A percentile compares a stretch with the other conserved stretches of the same genome.
Evolutionary conservation across 345 rosid genomes (phyloP).

Genomic region (Litchi chinensis): DNA sequence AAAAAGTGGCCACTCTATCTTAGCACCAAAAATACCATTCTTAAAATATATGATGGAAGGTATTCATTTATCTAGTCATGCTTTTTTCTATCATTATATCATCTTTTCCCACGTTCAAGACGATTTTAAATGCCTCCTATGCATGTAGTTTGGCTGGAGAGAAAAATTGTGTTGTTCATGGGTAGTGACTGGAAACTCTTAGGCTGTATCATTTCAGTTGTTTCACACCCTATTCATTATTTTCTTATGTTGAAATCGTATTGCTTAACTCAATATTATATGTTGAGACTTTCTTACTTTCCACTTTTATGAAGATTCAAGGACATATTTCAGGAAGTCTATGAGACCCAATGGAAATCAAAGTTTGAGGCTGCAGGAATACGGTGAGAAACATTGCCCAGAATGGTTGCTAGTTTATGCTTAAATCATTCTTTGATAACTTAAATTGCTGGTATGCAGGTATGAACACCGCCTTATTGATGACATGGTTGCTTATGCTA

Average conservation of each 20-base stretch:
- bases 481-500: constrained; percentile 96
- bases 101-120: background rate
- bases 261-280: background rate
- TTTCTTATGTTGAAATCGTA: background rate
- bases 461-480: constrained; percentile 96
- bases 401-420: constrained; percentile 18
- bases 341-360: constrained; percentile 74
- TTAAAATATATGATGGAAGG: constrained; percentile 96
- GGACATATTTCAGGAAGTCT: constrained; percentile 93
- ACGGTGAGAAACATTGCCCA: constrained; percentile 53
- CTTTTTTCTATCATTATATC: background rate
- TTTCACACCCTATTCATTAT: background rate
- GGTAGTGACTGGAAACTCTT: too few relatives aligned
- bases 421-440: constrained; percentile 19
- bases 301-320: constrained; percentile 63
- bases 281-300: constrained; percentile 3
- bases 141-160: constrained; percentile 7
- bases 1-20: constrained; percentile 98
- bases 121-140: background rate
- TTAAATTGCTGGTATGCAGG: constrained; percentile 43
- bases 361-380: constrained; percentile 87
- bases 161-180: background rate
- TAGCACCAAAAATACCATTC: constrained; percentile 94
- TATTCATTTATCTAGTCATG: constrained; percentile 20
- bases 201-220: background rate